phyloP scores from a whole-genome alignment of 1,139 yeast genomes.

The Debaryomyces robertsiae region DNA sequence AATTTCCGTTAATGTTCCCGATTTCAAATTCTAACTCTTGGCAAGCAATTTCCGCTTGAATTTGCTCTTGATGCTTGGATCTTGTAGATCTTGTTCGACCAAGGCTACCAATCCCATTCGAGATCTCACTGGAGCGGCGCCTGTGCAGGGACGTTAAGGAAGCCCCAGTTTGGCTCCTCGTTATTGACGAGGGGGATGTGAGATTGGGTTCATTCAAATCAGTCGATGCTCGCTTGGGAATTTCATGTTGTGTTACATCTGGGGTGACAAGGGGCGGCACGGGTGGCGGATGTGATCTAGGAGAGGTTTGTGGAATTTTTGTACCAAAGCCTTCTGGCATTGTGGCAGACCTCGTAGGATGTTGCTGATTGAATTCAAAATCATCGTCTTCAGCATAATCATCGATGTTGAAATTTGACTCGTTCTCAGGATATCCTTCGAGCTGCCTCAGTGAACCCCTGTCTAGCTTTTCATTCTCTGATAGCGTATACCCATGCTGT shows the following conservation, averaged over 20 bases:
- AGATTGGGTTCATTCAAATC: conserved; percentile 19
- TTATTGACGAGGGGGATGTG: conserved; percentile 13
- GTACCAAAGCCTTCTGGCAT: conserved; percentile 4
- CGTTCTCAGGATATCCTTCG: neutral
- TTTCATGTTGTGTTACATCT: neutral
- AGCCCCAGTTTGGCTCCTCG: conserved; percentile 27
- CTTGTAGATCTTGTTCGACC: conserved; percentile 23
- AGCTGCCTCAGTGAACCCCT: neutral
- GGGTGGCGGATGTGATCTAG: conserved; percentile 4
- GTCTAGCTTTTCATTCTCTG: neutral
- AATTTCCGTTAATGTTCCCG: conserved; percentile 32
- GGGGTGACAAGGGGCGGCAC: conserved; percentile 4
- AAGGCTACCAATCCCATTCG: conserved; percentile 14
- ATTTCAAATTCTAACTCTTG: conserved; percentile 35
- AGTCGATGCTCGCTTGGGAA: conserved; percentile 22
- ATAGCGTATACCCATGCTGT: conserved; percentile 1
- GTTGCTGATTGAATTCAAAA: conserved; percentile 1
- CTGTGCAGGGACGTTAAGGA: conserved; percentile 25
- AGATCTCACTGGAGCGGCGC: conserved; percentile 9
- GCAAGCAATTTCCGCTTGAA: conserved; percentile 34
- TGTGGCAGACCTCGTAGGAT: conserved; percentile 2
- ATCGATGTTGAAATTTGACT: conserved; percentile 4
- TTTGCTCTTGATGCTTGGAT: conserved; percentile 22
- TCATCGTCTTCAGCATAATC: conserved; percentile 4
- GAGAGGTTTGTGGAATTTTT: conserved; percentile 1